Percentiles rank a stretch among this genome's conserved stretches.
These are phyloP conservation scores for Microdochium trichocladiopsis DNA, from an alignment of 2,329 filamentous ascomycete genomes.

Conservation along the genomic window DNA sequence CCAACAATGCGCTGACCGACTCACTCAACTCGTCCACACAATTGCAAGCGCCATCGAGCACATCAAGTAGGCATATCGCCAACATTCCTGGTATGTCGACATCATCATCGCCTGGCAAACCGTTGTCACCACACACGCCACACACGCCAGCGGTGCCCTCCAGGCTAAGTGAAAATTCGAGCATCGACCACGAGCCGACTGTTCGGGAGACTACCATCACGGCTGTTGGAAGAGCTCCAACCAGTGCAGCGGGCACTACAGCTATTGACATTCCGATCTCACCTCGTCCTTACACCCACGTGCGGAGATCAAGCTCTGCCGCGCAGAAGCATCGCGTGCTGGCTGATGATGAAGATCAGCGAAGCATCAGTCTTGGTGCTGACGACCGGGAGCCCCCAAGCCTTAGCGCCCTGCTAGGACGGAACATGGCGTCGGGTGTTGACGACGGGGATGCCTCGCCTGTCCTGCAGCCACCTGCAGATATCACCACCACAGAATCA, in stretches of 20 bases:
- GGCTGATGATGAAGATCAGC: conserved; percentile 54
- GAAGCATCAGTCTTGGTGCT: conserved; percentile 61
- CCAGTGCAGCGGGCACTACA: conserved; percentile 46
- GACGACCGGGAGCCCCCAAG: conserved; percentile 59
- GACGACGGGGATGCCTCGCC: conserved; percentile 24
- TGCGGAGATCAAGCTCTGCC: conserved; percentile 62
- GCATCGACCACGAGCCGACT: conserved; percentile 54
- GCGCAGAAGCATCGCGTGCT: conserved; percentile 53
- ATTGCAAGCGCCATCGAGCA: conserved; percentile 74
- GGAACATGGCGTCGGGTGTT: conserved; percentile 26
- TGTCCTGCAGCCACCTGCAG: conserved; percentile 32
- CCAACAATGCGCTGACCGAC: conserved; percentile 81
- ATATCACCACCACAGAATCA: conserved; percentile 29
- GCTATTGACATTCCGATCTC: conserved; percentile 71
- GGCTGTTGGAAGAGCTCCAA: conserved; percentile 16
- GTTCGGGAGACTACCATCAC: conserved; percentile 16
- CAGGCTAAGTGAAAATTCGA: conserved; percentile 84
- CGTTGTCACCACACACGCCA: conserved; percentile 81
- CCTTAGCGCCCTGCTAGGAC: conserved; percentile 54
- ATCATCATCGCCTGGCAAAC: conserved; percentile 84
- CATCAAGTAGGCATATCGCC: conserved; percentile 54
- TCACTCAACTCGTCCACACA: conserved; percentile 88
- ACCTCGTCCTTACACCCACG: conserved; percentile 49
- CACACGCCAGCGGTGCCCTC: conserved; percentile 93
- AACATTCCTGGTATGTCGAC: conserved; percentile 67